Evolutionary conservation across 495 filamentous ascomycete species (phyloP).

Genomic region (Parathielavia hyrcaniae): DNA sequence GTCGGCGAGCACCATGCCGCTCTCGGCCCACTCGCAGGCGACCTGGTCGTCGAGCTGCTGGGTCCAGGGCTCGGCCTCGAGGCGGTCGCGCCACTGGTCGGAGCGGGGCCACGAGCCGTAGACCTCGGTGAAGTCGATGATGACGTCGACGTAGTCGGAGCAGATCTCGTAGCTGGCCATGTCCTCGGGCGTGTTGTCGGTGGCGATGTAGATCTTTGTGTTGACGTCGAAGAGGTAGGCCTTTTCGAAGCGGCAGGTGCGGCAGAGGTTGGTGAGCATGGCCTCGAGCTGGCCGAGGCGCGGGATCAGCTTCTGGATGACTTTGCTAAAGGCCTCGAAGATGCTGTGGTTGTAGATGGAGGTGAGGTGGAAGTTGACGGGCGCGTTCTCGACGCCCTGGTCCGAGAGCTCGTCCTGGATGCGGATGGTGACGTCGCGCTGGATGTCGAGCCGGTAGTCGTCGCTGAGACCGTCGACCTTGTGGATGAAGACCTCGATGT

Average conservation of each 20-base stretch:
- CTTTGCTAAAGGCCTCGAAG: slow-evolving; percentile 96
- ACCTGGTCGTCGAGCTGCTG: slow-evolving; percentile 60
- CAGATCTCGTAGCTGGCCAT: slow-evolving; percentile 95
- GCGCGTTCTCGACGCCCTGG: slow-evolving; percentile 82
- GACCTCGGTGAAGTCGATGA: slow-evolving; percentile 91
- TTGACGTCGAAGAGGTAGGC: slow-evolving; percentile 94
- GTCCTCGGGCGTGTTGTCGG: slow-evolving; percentile 85
- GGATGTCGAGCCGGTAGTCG: slow-evolving; percentile 87
- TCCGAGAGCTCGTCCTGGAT: slow-evolving; percentile 95
- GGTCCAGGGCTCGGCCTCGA: slow-evolving; percentile 54
- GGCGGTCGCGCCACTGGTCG: slow-evolving; percentile 44
- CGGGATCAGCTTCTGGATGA: slow-evolving; percentile 94
- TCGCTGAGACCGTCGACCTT: slow-evolving; percentile 94
- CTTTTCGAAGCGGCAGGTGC: slow-evolving; percentile 90
- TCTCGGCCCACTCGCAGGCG: slow-evolving; percentile 65
- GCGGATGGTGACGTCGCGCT: slow-evolving; percentile 91
- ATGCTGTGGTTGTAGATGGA: slow-evolving; percentile 97
- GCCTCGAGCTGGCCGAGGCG: slow-evolving; percentile 87
- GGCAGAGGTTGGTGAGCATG: slow-evolving; percentile 80
- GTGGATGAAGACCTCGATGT: slow-evolving; percentile 96
- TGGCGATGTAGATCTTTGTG: slow-evolving; percentile 97
- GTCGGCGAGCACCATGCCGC: slow-evolving; percentile 68
- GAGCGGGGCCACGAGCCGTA: slow-evolving; percentile 69
- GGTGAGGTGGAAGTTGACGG: slow-evolving; percentile 87
- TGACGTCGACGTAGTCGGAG: slow-evolving; percentile 94